These are phyloP conservation scores for Ophiostoma fasciatum DNA, from an alignment of 2,329 filamentous ascomycete species.

Conservation along the genomic window DNA sequence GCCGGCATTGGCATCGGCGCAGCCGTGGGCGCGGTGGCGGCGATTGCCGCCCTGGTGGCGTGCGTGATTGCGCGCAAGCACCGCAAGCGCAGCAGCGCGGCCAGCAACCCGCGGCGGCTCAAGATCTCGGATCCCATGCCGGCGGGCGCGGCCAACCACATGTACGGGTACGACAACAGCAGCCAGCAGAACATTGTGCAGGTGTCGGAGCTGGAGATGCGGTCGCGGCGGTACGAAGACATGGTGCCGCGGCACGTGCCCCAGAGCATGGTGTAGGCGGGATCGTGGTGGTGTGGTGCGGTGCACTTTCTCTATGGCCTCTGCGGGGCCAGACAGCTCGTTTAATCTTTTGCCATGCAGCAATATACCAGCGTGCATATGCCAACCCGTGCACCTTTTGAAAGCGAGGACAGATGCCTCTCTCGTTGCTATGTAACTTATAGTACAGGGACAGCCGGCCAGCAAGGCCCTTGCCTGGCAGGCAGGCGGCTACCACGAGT, in stretches of 20 bases:
- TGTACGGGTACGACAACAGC: too few species aligned
- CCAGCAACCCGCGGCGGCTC: not conserved
- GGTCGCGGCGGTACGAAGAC: conserved; percentile 41
- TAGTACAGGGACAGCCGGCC: too few species aligned
- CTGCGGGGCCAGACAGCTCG: too few species aligned
- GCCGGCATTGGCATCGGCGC: conserved; percentile 12
- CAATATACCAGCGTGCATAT: too few species aligned
- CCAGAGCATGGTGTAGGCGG: conserved; percentile 19
- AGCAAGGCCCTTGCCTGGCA: too few species aligned
- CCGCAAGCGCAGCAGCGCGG: not conserved
- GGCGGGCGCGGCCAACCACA: too few species aligned
- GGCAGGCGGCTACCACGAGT: conserved; percentile 89
- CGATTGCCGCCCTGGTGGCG: conserved; percentile 6
- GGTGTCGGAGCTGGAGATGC: conserved; percentile 31
- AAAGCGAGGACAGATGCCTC: too few species aligned
- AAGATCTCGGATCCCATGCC: conserved; percentile 39
- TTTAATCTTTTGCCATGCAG: too few species aligned
- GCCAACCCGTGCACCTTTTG: too few species aligned
- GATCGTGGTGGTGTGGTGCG: not conserved
- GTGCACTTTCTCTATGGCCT: too few species aligned
- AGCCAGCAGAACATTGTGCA: conserved; percentile 23
- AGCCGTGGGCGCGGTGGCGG: conserved; percentile 9
- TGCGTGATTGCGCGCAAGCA: conserved; percentile 9
- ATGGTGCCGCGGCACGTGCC: conserved; percentile 38
- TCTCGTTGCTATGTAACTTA: too few species aligned